Evolutionary conservation across 192 early-diverging fungal species (phyloP).

Genomic region (Linderina pennispora): DNA sequence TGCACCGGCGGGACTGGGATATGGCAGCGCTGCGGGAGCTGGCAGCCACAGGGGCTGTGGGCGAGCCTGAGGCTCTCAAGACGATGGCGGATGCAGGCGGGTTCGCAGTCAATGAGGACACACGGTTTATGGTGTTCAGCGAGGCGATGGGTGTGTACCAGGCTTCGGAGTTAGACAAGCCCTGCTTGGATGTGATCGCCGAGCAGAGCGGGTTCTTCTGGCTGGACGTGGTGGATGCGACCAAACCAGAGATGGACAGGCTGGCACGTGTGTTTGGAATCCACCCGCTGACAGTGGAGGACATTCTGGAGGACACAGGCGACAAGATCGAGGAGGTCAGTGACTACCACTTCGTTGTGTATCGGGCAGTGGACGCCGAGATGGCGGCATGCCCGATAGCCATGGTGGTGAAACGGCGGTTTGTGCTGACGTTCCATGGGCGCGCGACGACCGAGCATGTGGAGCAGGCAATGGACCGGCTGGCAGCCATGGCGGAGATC

Average conservation of each 20-base stretch:
- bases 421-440: constrained; percentile 8
- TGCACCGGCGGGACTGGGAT: constrained; percentile 1
- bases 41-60: not conserved
- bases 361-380: constrained; percentile 3
- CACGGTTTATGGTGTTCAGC: no score
- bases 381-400: constrained; percentile 2
- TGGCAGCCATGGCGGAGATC: not conserved
- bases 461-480: not conserved
- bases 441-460: not conserved
- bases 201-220: constrained; percentile 36
- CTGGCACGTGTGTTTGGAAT: constrained; percentile 62
- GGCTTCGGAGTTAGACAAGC: no score
- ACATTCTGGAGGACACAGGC: constrained; percentile 64
- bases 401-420: constrained; percentile 1
- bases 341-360: constrained; percentile 6
- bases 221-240: constrained; percentile 59
- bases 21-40: not conserved
- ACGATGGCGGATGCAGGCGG: no score
- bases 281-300: constrained; percentile 87
- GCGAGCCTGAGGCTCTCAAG: no score
- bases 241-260: constrained; percentile 53
- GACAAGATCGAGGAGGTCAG: constrained; percentile 13
- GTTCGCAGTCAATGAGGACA: not conserved
- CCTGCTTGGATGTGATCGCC: no score
- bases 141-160: not conserved